Evolutionary conservation across 345 rosid species (phyloP).

Genomic region (Eucalyptus regnans): DNA sequence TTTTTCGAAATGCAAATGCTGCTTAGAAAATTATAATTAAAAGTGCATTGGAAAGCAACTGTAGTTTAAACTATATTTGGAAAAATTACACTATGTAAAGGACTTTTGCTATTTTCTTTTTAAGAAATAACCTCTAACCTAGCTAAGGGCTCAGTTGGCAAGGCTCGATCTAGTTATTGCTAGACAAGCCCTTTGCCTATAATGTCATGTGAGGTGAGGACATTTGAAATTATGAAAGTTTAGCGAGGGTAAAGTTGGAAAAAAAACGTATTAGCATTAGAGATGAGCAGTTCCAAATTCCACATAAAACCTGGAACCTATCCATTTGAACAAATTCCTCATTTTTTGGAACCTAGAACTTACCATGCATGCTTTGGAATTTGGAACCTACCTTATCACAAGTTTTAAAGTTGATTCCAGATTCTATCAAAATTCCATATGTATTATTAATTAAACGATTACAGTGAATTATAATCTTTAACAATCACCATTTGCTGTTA

Average conservation of each 20-base stretch:
- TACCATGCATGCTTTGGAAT: too few species aligned
- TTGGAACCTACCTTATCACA: too few species aligned
- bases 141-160: not conserved
- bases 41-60: not conserved
- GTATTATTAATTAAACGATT: too few species aligned
- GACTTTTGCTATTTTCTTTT: not conserved
- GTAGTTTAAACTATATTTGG: not conserved
- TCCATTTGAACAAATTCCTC: too few species aligned
- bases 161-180: not conserved
- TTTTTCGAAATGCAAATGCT: too few species aligned
- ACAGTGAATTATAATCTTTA: too few species aligned
- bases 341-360: too few species aligned
- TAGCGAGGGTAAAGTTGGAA: not conserved
- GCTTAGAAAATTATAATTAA: too few species aligned
- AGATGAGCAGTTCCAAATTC: too few species aligned
- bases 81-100: not conserved
- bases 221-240: not conserved
- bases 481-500: accelerated
- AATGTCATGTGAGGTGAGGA: not conserved
- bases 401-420: accelerated
- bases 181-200: not conserved
- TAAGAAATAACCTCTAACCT: not conserved
- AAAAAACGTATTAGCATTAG: not conserved
- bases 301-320: too few species aligned
- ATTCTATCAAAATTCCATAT: too few species aligned